These are phyloP conservation scores for Ophiostoma sp. DNA, from an alignment of 2,329 filamentous ascomycete species.

Conservation along the genomic window DNA sequence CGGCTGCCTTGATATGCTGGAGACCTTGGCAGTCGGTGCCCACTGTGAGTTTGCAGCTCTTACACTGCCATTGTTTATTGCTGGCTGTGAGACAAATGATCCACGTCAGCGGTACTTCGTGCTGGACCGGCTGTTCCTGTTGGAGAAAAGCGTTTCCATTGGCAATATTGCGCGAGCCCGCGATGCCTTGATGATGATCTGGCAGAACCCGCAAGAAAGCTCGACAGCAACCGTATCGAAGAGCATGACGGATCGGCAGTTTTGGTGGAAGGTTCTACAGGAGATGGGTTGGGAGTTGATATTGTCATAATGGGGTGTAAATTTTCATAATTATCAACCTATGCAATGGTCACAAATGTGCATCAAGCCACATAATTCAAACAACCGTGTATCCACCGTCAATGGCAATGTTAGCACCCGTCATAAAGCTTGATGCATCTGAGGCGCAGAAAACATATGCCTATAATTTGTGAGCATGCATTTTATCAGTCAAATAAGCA, in stretches of 20 bases:
- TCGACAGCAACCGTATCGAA: background rate
- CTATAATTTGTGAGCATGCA: background rate
- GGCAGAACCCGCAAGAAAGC: background rate
- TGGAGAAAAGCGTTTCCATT: background rate
- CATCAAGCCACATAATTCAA: background rate
- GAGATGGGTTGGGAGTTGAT: background rate
- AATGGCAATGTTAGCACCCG: background rate
- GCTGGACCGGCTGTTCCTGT: background rate
- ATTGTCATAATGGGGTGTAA: background rate
- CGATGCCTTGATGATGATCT: background rate
- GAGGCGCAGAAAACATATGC: background rate
- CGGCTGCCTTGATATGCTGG: background rate
- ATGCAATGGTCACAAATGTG: background rate
- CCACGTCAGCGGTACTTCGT: background rate
- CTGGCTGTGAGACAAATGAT: background rate
- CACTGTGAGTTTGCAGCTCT: background rate
- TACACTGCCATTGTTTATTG: background rate
- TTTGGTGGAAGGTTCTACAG: background rate
- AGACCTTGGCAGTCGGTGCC: background rate
- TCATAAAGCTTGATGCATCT: background rate
- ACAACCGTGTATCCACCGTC: background rate
- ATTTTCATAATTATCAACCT: background rate
- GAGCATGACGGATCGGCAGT: background rate
- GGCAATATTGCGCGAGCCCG: background rate
- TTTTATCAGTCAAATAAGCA: background rate